Evolutionary conservation across 2,329 filamentous ascomycete genomes (phyloP).

Genomic region (Penicillium sp.): DNA sequence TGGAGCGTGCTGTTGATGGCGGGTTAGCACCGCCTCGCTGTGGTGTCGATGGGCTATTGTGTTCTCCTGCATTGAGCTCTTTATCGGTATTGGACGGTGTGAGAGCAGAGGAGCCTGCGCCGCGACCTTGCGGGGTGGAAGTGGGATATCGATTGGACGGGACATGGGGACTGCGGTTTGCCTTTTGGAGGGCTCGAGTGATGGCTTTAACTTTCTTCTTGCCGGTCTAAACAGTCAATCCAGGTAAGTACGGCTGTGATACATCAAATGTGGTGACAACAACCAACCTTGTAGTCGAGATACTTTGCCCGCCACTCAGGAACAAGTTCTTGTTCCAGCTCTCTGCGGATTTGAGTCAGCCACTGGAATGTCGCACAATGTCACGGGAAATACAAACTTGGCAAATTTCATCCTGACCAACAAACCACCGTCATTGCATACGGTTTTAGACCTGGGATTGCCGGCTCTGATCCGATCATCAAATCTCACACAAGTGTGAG

Average conservation of each 20-base stretch:
- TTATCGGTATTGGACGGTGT: slow-evolving; percentile 25
- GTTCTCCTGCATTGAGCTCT: slow-evolving; percentile 17
- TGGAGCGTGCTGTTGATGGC: slow-evolving; percentile 31
- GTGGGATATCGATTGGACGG: slow-evolving; percentile 43
- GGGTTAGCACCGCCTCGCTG: slow-evolving; percentile 25
- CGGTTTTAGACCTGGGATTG: background rate
- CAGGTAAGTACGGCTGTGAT: slow-evolving; percentile 1
- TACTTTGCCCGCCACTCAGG: slow-evolving; percentile 96
- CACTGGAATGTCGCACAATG: slow-evolving; percentile 15
- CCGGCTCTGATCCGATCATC: background rate
- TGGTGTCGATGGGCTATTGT: slow-evolving; percentile 16
- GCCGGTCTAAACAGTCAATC: slow-evolving; percentile 53
- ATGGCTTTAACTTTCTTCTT: slow-evolving; percentile 93
- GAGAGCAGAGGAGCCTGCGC: slow-evolving; percentile 13
- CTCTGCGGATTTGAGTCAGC: slow-evolving; percentile 47
- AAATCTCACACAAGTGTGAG: slow-evolving; percentile 7
- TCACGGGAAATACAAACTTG: slow-evolving; percentile 46
- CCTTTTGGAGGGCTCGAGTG: slow-evolving; percentile 64
- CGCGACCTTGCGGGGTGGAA: slow-evolving; percentile 17
- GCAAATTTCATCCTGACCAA: slow-evolving; percentile 58
- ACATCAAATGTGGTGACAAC: slow-evolving; percentile 3
- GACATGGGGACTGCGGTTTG: slow-evolving; percentile 50
- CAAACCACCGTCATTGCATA: slow-evolving; percentile 21
- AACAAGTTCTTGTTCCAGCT: slow-evolving; percentile 82
- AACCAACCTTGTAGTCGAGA: slow-evolving; percentile 78